Conservation (phyloP, 257 asterid species). For the Petrea volubilis region DNA sequence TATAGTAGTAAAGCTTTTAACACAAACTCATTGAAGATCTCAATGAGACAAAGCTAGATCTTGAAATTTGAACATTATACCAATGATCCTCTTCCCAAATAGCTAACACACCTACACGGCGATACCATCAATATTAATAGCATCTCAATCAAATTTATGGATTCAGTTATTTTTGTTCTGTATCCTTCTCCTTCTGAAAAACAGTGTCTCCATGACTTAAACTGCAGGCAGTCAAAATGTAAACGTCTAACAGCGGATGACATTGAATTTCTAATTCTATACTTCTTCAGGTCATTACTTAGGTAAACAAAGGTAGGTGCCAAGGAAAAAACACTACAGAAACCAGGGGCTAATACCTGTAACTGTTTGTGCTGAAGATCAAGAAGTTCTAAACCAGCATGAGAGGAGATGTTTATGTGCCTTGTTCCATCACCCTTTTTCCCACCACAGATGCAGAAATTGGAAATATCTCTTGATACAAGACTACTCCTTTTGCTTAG, state of each 20-base stretch:
- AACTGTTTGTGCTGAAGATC: constrained; percentile 60
- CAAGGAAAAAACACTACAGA: constrained; percentile 1
- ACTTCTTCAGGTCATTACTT: neutral
- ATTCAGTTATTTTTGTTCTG: neutral
- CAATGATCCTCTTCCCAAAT: neutral
- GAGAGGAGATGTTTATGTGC: constrained; percentile 29
- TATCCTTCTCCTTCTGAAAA: neutral
- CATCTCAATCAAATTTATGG: neutral
- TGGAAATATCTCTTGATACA: constrained; percentile 58
- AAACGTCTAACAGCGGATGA: neutral
- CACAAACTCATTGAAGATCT: constrained; percentile 10
- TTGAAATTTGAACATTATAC: neutral
- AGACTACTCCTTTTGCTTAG: constrained; percentile 57
- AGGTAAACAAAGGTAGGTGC: neutral
- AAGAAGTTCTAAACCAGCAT: constrained; percentile 44
- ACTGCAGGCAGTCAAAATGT: neutral
- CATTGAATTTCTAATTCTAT: neutral
- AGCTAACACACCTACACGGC: neutral
- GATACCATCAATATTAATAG: neutral
- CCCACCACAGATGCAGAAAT: constrained; percentile 72
- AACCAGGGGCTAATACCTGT: neutral
- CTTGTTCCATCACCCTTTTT: constrained; percentile 29
- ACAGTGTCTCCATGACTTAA: neutral
- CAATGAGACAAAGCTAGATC: neutral
- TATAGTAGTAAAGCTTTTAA: constrained; percentile 3